Evolutionary conservation across 228 moss, liverwort and hornwort species (phyloP).

Genomic region (Sphagnum magellanicum): DNA sequence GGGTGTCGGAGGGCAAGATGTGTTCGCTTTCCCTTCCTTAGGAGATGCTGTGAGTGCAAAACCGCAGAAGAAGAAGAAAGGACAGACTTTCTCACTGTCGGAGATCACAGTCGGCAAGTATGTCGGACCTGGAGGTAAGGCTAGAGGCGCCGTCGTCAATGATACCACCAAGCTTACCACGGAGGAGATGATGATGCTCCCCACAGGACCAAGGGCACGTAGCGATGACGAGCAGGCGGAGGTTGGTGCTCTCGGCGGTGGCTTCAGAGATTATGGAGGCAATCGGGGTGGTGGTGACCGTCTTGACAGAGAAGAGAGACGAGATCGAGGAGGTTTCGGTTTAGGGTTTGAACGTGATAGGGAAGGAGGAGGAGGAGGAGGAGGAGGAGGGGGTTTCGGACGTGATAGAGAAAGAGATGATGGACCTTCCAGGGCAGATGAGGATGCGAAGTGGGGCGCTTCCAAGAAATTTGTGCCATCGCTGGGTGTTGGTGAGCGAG

Average conservation of each 20-base stretch:
- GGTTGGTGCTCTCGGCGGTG: conserved; percentile 45
- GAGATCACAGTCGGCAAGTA: conserved; percentile 83
- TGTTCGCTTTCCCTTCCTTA: conserved; percentile 72
- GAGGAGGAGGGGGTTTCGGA: conserved; percentile 27
- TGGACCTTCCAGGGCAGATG: conserved; percentile 43
- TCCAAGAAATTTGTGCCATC: conserved; percentile 32
- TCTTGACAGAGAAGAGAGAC: conserved; percentile 45
- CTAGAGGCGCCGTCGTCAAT: conserved; percentile 49
- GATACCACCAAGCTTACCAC: conserved; percentile 64
- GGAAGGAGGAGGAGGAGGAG: conserved; percentile 26
- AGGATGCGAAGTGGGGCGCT: conserved; percentile 40
- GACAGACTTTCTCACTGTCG: conserved; percentile 46
- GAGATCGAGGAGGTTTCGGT: conserved; percentile 57
- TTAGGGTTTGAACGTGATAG: conserved; percentile 36
- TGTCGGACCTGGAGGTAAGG: conserved; percentile 80
- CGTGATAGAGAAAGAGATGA: conserved; percentile 39
- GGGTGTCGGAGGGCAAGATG: conserved; percentile 41
- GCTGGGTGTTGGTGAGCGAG: conserved; percentile 18
- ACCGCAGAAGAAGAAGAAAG: conserved; percentile 82
- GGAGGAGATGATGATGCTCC: conserved; percentile 61
- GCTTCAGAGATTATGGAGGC: conserved; percentile 39
- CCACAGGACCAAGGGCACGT: conserved; percentile 83
- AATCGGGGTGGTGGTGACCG: conserved; percentile 18
- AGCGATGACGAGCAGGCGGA: conserved; percentile 61
- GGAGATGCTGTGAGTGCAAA: conserved; percentile 59